These are phyloP conservation scores for Parascedosporium putredinis DNA, from an alignment of 2,329 filamentous ascomycete genomes.

Conservation along the genomic window DNA sequence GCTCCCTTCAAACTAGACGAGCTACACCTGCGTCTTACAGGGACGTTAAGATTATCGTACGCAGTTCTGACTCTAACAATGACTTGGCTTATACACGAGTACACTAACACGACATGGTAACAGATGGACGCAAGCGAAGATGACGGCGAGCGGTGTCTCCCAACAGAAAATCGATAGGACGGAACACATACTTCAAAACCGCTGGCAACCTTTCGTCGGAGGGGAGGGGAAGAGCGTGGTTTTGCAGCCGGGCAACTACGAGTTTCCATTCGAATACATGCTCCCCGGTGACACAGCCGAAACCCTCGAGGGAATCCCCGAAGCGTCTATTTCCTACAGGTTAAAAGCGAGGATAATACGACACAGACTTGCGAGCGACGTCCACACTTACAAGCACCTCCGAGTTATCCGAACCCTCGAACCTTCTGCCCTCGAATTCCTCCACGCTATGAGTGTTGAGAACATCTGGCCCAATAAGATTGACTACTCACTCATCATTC, in stretches of 20 bases:
- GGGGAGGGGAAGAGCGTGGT: conserved; percentile 44
- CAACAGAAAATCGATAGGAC: conserved; percentile 50
- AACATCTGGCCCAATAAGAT: conserved; percentile 98
- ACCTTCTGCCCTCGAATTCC: conserved; percentile 63
- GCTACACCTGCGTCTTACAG: conserved; percentile 60
- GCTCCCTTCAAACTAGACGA: conserved; percentile 61
- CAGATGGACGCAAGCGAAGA: conserved; percentile 41
- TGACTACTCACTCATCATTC: conserved; percentile 87
- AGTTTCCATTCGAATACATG: conserved; percentile 68
- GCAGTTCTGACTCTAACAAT: conserved; percentile 19
- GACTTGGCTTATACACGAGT: not conserved
- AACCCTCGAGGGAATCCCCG: conserved; percentile 79
- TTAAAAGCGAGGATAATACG: conserved; percentile 82
- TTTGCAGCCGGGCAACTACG: conserved; percentile 66
- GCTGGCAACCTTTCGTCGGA: conserved; percentile 57
- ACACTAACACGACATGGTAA: conserved; percentile 5
- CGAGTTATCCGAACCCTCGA: conserved; percentile 70
- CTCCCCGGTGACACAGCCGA: conserved; percentile 67
- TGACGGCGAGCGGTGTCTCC: conserved; percentile 47
- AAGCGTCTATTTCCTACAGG: conserved; percentile 81
- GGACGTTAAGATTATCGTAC: conserved; percentile 59
- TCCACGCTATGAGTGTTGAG: conserved; percentile 88
- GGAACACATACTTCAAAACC: conserved; percentile 53
- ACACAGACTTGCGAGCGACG: conserved; percentile 80
- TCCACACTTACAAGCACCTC: conserved; percentile 68